A percentile compares a stretch with the other conserved stretches of the same genome.
Evolutionary conservation across 768 basidiomycete genomes (phyloP).

Genomic region (Tephrocybe rancida): DNA sequence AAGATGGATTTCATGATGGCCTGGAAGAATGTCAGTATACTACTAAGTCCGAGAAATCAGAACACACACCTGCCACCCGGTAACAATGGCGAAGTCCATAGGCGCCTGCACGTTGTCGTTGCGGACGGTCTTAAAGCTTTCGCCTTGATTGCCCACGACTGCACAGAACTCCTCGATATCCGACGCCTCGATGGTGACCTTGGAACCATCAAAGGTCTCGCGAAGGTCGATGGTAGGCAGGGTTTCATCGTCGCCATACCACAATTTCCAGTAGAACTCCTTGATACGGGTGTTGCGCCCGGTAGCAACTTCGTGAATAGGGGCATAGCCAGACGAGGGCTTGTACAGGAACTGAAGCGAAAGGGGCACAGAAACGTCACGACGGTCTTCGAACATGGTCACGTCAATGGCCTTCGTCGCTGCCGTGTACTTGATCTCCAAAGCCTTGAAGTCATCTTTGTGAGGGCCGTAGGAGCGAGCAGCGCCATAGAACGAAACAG

Average conservation of each 20-base stretch:
- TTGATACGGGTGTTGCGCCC: slow-evolving; percentile 91
- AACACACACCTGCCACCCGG: slow-evolving; percentile 90
- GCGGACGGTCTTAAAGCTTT: slow-evolving; percentile 82
- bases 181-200: slow-evolving; percentile 75
- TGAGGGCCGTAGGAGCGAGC: slow-evolving; percentile 82
- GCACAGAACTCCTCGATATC: slow-evolving; percentile 89
- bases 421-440: slow-evolving; percentile 67
- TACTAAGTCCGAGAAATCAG: background rate
- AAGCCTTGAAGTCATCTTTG: slow-evolving; percentile 76
- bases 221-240: slow-evolving; percentile 81
- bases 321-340: slow-evolving; percentile 85
- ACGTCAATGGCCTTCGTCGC: slow-evolving; percentile 63
- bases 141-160: slow-evolving; percentile 92
- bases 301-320: slow-evolving; percentile 87
- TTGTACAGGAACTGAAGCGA: slow-evolving; percentile 82
- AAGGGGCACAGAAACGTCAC: slow-evolving; percentile 75
- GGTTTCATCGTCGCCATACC: slow-evolving; percentile 87
- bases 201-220: slow-evolving; percentile 85
- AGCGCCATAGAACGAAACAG: slow-evolving; percentile 72
- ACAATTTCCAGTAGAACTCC: slow-evolving; percentile 97
- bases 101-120: slow-evolving; percentile 79
- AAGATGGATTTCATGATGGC: slow-evolving; percentile 99
- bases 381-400: slow-evolving; percentile 84
- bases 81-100: slow-evolving; percentile 98
- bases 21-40: slow-evolving; percentile 39